phyloP scores from a whole-genome alignment of 306 rosid genomes.

The Cyclanthera cordifolia region DNA sequence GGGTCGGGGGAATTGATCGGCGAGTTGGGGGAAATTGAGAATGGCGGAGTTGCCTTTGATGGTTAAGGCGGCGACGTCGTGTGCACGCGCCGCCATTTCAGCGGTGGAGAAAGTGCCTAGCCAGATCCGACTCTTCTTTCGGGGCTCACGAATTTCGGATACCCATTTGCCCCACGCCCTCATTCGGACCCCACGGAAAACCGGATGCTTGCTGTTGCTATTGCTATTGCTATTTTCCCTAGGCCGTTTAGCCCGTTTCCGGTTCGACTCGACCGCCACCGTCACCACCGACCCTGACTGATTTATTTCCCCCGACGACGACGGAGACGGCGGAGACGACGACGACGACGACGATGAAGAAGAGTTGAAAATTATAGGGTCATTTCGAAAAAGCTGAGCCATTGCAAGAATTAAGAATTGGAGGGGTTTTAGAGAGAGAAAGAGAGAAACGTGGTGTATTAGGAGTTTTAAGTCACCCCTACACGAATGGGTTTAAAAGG shows the following conservation, averaged over 20 bases:
- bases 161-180: slow-evolving; percentile 97
- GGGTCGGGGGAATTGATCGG: slow-evolving; percentile 57
- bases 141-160: slow-evolving; percentile 89
- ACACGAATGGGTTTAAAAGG: slow-evolving; percentile 14
- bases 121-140: slow-evolving; percentile 95
- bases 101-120: slow-evolving; percentile 82
- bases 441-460: slow-evolving; percentile 1
- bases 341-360: neutral
- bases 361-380: neutral
- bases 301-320: neutral
- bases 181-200: slow-evolving; percentile 90
- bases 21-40: slow-evolving; percentile 83
- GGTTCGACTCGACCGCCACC: slow-evolving; percentile 14
- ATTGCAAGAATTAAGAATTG: neutral
- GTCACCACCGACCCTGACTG: too few relatives aligned
- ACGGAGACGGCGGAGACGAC: too few relatives aligned
- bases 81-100: slow-evolving; percentile 99
- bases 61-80: slow-evolving; percentile 74
- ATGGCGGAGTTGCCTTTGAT: slow-evolving; percentile 78
- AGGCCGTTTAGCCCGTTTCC: slow-evolving; percentile 22
- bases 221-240: slow-evolving; percentile 33
- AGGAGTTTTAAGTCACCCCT: slow-evolving; percentile 5
- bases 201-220: slow-evolving; percentile 45
- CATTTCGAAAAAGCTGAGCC: neutral
- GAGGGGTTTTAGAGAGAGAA: neutral